Evolutionary conservation across 495 filamentous ascomycete genomes (phyloP).

Genomic region (Penicillium mononematosum): DNA sequence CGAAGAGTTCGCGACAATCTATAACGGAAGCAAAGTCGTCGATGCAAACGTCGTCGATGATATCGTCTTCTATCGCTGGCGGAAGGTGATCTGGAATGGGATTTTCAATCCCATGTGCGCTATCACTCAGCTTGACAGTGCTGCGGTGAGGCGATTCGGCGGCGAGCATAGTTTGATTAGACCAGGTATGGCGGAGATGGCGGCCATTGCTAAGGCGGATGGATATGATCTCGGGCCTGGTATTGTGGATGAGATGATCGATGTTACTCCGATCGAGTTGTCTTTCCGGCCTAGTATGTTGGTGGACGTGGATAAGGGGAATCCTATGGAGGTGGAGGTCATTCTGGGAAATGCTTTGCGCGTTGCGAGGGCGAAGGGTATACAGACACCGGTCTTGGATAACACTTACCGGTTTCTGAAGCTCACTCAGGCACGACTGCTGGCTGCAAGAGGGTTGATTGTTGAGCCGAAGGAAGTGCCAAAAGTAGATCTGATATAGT

Average conservation of each 20-base stretch:
- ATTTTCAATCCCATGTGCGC: constrained; percentile 20
- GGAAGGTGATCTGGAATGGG: constrained; percentile 21
- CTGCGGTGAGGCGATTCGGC: constrained; percentile 9
- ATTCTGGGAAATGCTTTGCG: constrained; percentile 21
- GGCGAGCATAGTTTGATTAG: constrained; percentile 15
- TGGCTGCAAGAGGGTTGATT: constrained; percentile 18
- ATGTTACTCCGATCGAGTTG: constrained; percentile 15
- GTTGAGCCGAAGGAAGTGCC: constrained; percentile 9
- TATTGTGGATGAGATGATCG: constrained; percentile 16
- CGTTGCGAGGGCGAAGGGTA: constrained; percentile 10
- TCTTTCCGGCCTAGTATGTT: constrained; percentile 21
- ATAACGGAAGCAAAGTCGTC: constrained; percentile 15
- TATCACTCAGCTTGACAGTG: constrained; percentile 19
- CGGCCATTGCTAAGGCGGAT: constrained; percentile 12
- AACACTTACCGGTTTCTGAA: constrained; percentile 18
- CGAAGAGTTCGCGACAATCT: constrained; percentile 15
- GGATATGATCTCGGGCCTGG: constrained; percentile 15
- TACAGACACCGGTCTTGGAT: constrained; percentile 13
- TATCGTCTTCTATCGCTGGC: constrained; percentile 18
- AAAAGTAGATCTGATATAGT: constrained; percentile 9
- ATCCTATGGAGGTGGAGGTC: constrained; percentile 20
- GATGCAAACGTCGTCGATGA: constrained; percentile 15
- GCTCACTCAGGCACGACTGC: constrained; percentile 13
- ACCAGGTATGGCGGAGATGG: constrained; percentile 25
- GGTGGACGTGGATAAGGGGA: constrained; percentile 18